A percentile compares a stretch with the other conserved stretches of the same genome.
phyloP scores from a whole-genome alignment of 441 rosid species.

The Gossypium lobatum region DNA sequence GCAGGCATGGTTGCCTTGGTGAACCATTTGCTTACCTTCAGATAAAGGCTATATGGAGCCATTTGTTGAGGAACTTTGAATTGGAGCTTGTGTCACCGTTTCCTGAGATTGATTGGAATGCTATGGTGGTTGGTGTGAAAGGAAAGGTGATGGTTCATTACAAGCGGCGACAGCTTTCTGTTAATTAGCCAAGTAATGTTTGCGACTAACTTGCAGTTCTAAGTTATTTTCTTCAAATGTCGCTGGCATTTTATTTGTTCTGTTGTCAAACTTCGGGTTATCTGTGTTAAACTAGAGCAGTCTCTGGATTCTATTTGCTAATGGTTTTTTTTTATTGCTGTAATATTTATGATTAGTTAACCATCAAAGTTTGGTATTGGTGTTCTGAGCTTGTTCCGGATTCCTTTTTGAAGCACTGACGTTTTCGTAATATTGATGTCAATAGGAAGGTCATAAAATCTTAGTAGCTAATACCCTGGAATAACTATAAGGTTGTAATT shows the following conservation, averaged over 20 bases:
- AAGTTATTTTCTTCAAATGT: conserved; percentile 5
- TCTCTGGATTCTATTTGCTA: background rate
- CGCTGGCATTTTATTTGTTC: background rate
- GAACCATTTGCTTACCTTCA: conserved; percentile 98
- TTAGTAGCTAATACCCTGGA: too few relatives aligned
- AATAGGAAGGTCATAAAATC: background rate
- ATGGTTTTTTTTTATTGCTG: background rate
- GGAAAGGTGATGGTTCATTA: conserved; percentile 94
- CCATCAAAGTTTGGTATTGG: background rate
- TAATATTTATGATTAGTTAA: background rate
- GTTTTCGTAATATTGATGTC: background rate
- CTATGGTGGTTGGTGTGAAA: conserved; percentile 99
- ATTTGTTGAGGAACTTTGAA: conserved; percentile 87
- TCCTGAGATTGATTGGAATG: conserved; percentile 99
- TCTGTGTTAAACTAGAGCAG: background rate
- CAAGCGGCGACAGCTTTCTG: conserved; percentile 64
- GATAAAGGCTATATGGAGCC: conserved; percentile 99
- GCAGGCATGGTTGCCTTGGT: conserved; percentile 96
- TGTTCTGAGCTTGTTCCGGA: background rate
- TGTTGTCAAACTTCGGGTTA: conserved; percentile 3
- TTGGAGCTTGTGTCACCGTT: conserved; percentile 83
- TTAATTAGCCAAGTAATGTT: conserved; percentile 13
- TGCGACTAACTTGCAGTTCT: conserved; percentile 3
- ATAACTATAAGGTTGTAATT: too few relatives aligned
- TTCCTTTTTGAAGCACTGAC: background rate